Conservation (phyloP, 169 alveolate species). For the Besnoitia besnoiti region DNA sequence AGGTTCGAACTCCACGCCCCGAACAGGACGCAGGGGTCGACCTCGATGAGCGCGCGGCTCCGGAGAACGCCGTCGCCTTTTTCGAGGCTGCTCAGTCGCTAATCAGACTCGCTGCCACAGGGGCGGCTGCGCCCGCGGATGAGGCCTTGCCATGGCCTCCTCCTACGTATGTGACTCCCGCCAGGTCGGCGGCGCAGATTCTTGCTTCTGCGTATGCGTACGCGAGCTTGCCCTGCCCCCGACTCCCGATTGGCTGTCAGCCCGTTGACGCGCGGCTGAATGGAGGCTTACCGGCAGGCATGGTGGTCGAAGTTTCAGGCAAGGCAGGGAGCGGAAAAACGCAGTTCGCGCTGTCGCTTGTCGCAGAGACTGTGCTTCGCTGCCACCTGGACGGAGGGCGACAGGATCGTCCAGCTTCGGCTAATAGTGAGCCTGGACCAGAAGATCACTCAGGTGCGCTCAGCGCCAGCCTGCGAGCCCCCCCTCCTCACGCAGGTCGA, state of each 20-base stretch:
- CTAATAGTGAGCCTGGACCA: too few relatives aligned
- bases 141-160: constrained; percentile 22
- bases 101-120: neutral
- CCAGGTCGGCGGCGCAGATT: neutral
- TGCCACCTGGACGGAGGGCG: neutral
- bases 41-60: neutral
- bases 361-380: constrained; percentile 28
- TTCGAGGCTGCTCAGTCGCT: neutral
- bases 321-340: constrained; percentile 46
- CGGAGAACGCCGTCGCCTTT: neutral
- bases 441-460: too few relatives aligned
- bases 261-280: neutral
- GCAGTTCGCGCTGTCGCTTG: constrained; percentile 45
- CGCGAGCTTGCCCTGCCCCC: neutral
- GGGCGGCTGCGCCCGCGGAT: neutral
- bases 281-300: constrained; percentile 9
- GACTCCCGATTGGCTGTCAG: neutral
- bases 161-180: neutral
- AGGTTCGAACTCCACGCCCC: too few relatives aligned
- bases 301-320: constrained; percentile 25
- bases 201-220: neutral
- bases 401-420: constrained; percentile 19
- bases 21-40: neutral
- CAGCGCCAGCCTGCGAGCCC: neutral
- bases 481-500: neutral